These are phyloP conservation scores for Tricharina praecox DNA, from an alignment of 495 filamentous ascomycete species.

Conservation along the genomic window DNA sequence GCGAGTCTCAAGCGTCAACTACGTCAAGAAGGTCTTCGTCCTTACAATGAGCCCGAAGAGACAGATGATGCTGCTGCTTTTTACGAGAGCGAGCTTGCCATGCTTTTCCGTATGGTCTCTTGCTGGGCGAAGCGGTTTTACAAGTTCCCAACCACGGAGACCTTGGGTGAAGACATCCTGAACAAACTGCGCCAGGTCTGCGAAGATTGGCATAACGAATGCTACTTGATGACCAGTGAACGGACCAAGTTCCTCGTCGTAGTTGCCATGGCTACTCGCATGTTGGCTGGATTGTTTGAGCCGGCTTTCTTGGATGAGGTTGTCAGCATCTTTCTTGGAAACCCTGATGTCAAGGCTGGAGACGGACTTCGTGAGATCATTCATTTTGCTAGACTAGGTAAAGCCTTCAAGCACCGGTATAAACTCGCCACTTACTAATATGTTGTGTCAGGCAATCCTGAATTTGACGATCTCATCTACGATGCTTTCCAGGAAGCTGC, in stretches of 20 bases:
- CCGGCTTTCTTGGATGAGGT: conserved; percentile 4
- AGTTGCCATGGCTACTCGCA: conserved; percentile 10
- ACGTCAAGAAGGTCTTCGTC: not conserved
- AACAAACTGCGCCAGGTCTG: conserved; percentile 8
- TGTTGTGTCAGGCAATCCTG: not conserved
- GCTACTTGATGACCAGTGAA: conserved; percentile 6
- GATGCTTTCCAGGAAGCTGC: conserved; percentile 1
- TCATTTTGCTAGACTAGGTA: not conserved
- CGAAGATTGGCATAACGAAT: conserved; percentile 4
- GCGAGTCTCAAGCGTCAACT: not conserved
- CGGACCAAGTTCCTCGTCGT: conserved; percentile 18
- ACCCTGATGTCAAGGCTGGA: not conserved
- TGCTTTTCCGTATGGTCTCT: conserved; percentile 17
- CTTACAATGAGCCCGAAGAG: not conserved
- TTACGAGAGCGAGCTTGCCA: conserved; percentile 13
- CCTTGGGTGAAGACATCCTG: conserved; percentile 5
- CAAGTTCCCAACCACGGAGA: conserved; percentile 16
- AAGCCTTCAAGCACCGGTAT: no score
- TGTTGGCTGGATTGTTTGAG: conserved; percentile 8
- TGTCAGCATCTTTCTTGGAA: not conserved
- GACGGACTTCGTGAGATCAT: not conserved
- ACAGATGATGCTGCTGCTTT: no score
- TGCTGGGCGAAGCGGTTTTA: conserved; percentile 21
- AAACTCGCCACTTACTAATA: not conserved
- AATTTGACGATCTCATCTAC: not conserved